These are phyloP conservation scores for Adiantum capillusveneris DNA, from an alignment of 75 land plant species.

Conservation along the genomic window DNA sequence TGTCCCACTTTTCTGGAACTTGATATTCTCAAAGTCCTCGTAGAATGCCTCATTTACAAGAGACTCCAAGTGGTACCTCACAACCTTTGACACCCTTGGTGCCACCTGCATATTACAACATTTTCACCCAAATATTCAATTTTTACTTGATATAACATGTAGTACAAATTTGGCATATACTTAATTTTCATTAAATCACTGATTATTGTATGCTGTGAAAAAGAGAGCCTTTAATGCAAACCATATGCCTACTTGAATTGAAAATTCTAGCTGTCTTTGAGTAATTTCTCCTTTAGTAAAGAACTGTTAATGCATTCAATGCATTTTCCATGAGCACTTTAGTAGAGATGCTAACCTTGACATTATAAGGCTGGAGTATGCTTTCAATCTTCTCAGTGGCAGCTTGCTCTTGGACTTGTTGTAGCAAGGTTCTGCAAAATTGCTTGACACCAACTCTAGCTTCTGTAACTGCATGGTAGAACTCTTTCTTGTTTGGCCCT, in stretches of 20 bases:
- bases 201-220: too few relatives aligned
- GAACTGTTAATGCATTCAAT: too few relatives aligned
- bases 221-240: too few relatives aligned
- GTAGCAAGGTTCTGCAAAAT: slow-evolving; percentile 53
- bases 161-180: too few relatives aligned
- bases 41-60: slow-evolving; percentile 64
- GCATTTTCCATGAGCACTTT: too few relatives aligned
- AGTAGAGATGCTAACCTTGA: slow-evolving; percentile 19
- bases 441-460: slow-evolving; percentile 66
- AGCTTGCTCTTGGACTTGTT: slow-evolving; percentile 43
- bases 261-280: too few relatives aligned
- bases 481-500: slow-evolving; percentile 60
- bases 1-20: slow-evolving; percentile 61
- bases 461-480: slow-evolving; percentile 68
- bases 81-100: slow-evolving; percentile 33
- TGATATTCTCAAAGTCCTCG: slow-evolving; percentile 80
- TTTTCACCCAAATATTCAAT: too few relatives aligned
- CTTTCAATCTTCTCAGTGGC: slow-evolving; percentile 43
- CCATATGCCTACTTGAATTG: too few relatives aligned
- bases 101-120: slow-evolving; percentile 10
- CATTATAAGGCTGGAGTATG: slow-evolving; percentile 54
- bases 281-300: too few relatives aligned
- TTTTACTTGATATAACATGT: too few relatives aligned
- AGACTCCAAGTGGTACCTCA: slow-evolving; percentile 68
- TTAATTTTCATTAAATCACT: too few relatives aligned